phyloP scores from a whole-genome alignment of 805 yeast genomes.

The Saccharomyces paradoxus region DNA sequence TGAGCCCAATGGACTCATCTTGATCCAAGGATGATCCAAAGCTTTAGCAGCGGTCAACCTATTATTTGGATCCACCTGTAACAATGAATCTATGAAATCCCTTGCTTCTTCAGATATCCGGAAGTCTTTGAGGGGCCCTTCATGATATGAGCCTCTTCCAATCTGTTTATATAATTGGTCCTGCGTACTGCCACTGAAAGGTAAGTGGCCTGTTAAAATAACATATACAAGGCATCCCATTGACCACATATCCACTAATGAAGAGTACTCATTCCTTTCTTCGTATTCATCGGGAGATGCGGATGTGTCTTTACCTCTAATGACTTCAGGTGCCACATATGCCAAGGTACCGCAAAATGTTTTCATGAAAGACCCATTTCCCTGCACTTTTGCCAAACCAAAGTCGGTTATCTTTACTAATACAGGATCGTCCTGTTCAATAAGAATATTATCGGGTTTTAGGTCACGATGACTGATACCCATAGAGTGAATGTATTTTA shows the following conservation, averaged over 20 bases:
- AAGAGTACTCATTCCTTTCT: constrained; percentile 49
- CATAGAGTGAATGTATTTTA: constrained; percentile 75
- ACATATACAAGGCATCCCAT: constrained; percentile 92
- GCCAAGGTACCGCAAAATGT: constrained; percentile 97
- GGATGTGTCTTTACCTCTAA: constrained; percentile 33
- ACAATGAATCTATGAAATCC: constrained; percentile 59
- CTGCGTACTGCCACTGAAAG: constrained; percentile 90
- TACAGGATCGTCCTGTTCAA: constrained; percentile 86
- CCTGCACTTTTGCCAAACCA: constrained; percentile 88
- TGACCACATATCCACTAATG: constrained; percentile 95
- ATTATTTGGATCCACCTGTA: constrained; percentile 67
- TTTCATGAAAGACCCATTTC: constrained; percentile 76
- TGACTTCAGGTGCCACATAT: constrained; percentile 92
- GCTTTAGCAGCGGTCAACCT: constrained; percentile 75
- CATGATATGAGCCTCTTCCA: constrained; percentile 69
- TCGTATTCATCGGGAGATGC: constrained; percentile 10
- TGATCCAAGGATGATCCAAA: constrained; percentile 75
- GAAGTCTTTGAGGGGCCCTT: constrained; percentile 58
- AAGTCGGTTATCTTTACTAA: constrained; percentile 90
- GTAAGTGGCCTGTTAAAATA: constrained; percentile 83
- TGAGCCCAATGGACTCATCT: constrained; percentile 7
- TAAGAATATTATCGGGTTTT: constrained; percentile 91
- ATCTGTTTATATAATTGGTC: constrained; percentile 75
- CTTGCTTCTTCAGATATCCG: constrained; percentile 61
- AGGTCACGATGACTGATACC: constrained; percentile 95